Evolutionary conservation across 345 rosid species (phyloP), one percentile per base, ranked within the genome.

Genomic region (Eutrema japonicum): DNA sequence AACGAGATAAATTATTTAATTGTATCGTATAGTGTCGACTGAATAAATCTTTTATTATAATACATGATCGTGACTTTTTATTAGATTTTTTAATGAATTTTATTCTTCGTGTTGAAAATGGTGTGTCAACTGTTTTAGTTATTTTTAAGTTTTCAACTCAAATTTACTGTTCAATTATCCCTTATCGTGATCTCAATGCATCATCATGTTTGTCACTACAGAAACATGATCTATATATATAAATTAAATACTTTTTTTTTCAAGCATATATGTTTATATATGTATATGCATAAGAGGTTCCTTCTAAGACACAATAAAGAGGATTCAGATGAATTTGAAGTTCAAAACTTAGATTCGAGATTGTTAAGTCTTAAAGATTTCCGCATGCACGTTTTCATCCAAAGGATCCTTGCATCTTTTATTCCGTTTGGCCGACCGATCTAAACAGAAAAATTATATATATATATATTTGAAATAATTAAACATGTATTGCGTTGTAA

Each of bases 191-290:
- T 43, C 69, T 51, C 55, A 11, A 43, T 76, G 71, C 66, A 76
- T 63, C 59, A 69, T 70, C 76, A 63, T 76, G 79, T 56, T 76
- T 63, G 75, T 69, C 79, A 76, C 71, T 76, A 64, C 79, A 64
- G 7, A 70, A 47, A 64, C 67, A 70, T 56, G 37, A 35, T 68
- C 36, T 62, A n/a, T 35, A 54, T 53, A 75, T 29, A 36, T 3
- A 50, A 13, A 38, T 36, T 16, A 36, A 30, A 53, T 51, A 46
- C 12, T 13, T 54, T 3, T 45, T 12, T 37, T 55, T 46, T 52
- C 41, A 58, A 32, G 35, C 33, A 52, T 22, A 38, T 58, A 16
- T 2, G n/a, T 47, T 10, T 45, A 4, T 22, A 48, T 8, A 36
- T 5, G 4, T 8, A 49, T 41, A 57, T 16, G 63, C 38, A 35